A percentile compares a stretch with the other conserved stretches of the same genome.
Conservation (phyloP, 257 asterid species). For the Capsicum baccatum region DNA sequence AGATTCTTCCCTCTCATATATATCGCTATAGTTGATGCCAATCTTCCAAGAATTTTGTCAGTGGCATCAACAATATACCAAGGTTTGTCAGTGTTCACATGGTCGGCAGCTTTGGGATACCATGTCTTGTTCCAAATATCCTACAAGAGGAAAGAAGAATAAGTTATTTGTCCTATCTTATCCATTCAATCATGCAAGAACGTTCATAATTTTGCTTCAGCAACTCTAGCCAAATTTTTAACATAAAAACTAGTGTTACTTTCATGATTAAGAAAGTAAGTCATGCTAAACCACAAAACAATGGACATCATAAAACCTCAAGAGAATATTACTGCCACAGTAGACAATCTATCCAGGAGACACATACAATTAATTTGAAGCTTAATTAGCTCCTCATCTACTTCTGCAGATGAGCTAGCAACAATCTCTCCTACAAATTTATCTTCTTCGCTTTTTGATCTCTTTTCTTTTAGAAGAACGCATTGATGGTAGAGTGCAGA, state of each 20-base stretch:
- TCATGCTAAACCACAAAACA: neutral
- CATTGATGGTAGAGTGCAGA: neutral
- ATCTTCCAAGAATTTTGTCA: slow-evolving; percentile 88
- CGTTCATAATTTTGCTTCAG: neutral
- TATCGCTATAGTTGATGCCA: slow-evolving; percentile 92
- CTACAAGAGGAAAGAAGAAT: slow-evolving; percentile 45
- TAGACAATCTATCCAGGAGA: neutral
- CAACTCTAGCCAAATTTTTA: neutral
- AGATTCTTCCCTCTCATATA: slow-evolving; percentile 92
- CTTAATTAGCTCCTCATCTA: neutral
- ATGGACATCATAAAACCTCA: neutral
- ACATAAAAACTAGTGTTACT: neutral
- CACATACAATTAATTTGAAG: neutral
- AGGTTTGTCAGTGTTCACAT: slow-evolving; percentile 75
- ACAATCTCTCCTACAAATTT: neutral
- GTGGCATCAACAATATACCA: slow-evolving; percentile 94
- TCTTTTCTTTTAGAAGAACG: neutral
- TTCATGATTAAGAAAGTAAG: neutral
- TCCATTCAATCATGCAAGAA: slow-evolving; percentile 9
- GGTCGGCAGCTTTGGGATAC: slow-evolving; percentile 96
- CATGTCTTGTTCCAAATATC: slow-evolving; percentile 95
- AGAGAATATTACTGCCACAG: neutral
- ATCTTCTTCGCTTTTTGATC: neutral
- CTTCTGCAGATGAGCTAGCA: slow-evolving; percentile 3
- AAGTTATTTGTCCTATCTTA: slow-evolving; percentile 24